Base-by-base conservation (phyloP, 2,329 filamentous ascomycete genomes). In the Didymella pomorum region DNA sequence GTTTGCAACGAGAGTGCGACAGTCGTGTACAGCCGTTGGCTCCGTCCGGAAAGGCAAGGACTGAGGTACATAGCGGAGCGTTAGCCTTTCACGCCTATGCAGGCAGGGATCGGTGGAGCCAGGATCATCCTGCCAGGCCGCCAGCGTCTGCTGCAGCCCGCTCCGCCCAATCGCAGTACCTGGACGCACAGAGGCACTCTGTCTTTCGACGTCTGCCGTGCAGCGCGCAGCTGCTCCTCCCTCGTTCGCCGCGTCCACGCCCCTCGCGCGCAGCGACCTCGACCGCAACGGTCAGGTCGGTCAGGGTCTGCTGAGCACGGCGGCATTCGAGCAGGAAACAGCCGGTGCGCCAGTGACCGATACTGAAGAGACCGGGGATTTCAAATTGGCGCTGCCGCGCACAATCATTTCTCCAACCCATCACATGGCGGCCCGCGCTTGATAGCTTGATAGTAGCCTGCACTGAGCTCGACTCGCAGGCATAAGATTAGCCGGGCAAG, bases 1-100 rank as follows among this genome's bases (percentile, higher is more conserved):
- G 73, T 77, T 78, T 76, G 74, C 75, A 75, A 76, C 71, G 67
- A 64, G 68, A 74, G 70, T 76, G 73, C 73, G 71, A 76, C 75
- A 68, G 67, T 71, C 69, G 66, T 72, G 70, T 71, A 74, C 71
- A 75, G 71, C 71, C 73, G 72, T 76, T 76, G 72, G 68, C 69
- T 71, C 72, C 71, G 72, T 73, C 70, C 71, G 73, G 71, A 72
- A 74, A 69, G 67, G 67, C 71, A 71, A 71, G 71, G 69, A 71
- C 68, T 54, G 56, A 72, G 64, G 69, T 70, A 73, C 66, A 65
- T 71, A 72, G 66, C 64, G 66, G 66, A 67, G 64, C 68, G 61
- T 63, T 70, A 67, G 69, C 62, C 68, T 67, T 60, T 60, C 49
- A 65, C 67, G 68, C 66, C 63, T 60, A 60, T 67, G 59, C 61